Evolutionary conservation across 805 yeast genomes (phyloP).

Genomic region (Blastobotrys muscicola): DNA sequence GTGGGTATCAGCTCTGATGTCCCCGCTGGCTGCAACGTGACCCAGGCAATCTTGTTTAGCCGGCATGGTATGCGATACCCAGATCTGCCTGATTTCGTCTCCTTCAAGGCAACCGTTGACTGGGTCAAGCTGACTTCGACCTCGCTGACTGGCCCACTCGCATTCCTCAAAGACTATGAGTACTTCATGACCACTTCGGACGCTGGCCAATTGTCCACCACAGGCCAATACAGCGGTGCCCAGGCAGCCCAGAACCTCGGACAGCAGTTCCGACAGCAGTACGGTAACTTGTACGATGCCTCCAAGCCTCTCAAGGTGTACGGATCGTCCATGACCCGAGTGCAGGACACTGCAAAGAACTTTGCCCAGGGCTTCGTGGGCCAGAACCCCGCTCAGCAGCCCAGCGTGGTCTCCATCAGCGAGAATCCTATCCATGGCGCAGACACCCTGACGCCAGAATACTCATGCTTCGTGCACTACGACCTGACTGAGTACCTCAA

Average conservation of each 20-base stretch:
- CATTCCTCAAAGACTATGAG: conserved; percentile 1
- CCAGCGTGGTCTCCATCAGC: conserved; percentile 17
- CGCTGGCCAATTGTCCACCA: neutral
- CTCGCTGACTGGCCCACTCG: conserved; percentile 2
- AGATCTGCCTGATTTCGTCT: neutral
- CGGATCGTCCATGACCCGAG: conserved; percentile 2
- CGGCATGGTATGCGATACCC: conserved; percentile 6
- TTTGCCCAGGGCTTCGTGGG: conserved; percentile 24
- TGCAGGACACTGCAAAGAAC: conserved; percentile 20
- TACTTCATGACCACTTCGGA: neutral
- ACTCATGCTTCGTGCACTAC: conserved; percentile 2
- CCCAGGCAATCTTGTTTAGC: conserved; percentile 1
- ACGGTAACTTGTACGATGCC: neutral
- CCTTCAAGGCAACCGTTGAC: neutral
- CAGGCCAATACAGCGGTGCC: conserved; percentile 2
- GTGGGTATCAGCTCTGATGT: neutral
- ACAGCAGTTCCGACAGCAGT: neutral
- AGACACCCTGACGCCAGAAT: conserved; percentile 17
- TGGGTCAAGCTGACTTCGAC: neutral
- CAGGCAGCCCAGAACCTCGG: neutral
- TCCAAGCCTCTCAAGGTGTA: neutral
- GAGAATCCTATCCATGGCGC: conserved; percentile 17
- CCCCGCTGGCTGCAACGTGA: conserved; percentile 2
- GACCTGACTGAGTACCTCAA: conserved; percentile 4
- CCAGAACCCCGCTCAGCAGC: conserved; percentile 17